Evolutionary conservation across 257 asterid genomes (phyloP).

Genomic region (Voacanga thouarsii): DNA sequence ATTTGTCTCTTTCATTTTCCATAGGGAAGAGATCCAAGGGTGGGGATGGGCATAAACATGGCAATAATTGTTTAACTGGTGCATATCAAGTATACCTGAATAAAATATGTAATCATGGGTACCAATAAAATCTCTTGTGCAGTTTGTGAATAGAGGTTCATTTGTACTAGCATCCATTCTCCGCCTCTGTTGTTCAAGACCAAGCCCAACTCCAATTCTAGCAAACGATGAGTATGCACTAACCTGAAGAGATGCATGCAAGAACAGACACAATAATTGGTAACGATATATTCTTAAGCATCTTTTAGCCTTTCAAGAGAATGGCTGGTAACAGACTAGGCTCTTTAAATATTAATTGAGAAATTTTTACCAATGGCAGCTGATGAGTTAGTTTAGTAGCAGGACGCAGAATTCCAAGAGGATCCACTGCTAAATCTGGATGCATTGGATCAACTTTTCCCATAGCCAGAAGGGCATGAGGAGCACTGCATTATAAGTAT

Average conservation of each 20-base stretch:
- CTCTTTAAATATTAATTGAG: not conserved
- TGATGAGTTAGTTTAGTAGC: constrained; percentile 63
- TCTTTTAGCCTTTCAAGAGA: not conserved
- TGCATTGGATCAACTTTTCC: constrained; percentile 93
- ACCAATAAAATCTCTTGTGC: constrained; percentile 89
- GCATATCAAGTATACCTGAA: constrained; percentile 52
- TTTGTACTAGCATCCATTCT: constrained; percentile 82
- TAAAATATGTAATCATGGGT: constrained; percentile 97
- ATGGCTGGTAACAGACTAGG: not conserved
- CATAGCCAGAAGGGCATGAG: constrained; percentile 95
- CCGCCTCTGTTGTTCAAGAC: constrained; percentile 75
- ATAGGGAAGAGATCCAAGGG: not conserved
- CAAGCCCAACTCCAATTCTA: constrained; percentile 65
- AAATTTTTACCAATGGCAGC: constrained; percentile 75
- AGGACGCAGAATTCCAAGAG: constrained; percentile 87
- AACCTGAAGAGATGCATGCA: constrained; percentile 47
- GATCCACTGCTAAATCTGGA: constrained; percentile 77
- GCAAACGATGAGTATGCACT: constrained; percentile 99
- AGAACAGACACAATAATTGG: constrained; percentile 11
- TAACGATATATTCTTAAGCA: not conserved
- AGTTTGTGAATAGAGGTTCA: constrained; percentile 89
- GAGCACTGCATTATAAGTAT: constrained; percentile 59
- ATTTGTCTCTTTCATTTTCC: not conserved
- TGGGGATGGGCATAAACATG: not conserved
- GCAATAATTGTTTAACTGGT: not conserved